Evolutionary conservation across 345 rosid genomes (phyloP), one percentile per base, ranked within the genome.

Genomic region (Draba incana): DNA sequence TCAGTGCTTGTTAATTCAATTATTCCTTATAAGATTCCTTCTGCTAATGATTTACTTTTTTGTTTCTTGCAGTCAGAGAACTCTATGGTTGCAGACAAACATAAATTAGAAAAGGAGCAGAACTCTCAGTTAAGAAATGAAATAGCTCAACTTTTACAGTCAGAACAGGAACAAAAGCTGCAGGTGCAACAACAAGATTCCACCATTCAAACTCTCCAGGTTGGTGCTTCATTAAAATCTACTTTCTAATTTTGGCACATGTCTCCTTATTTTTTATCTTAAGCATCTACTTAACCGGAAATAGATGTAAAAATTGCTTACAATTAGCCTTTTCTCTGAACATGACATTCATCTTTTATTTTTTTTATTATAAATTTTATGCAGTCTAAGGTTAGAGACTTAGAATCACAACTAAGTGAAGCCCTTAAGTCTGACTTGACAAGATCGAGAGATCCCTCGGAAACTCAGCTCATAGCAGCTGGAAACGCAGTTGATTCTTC

Each of bases 191-290:
- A 90, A 74, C 79, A 56, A 69, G 95, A 88, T 84, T 84, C 91
- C 10, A 81, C 85, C 58, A 81, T 90, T 81, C 86, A 90, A 81
- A 76, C 82, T 71, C 78, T 94, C 77, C 92, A 90, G 89, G 99
- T 94, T 76, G 10, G 81, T 78, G 10, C 41, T 45, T 20, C 15
- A 42, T 38, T 30, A 24, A 23, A 31, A 51, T 70, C 14, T 45
- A 60, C 56, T 47, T 42, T 74, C 38, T 57, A 39, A 43, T 51
- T 56, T 38, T 15, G 51, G 59, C 11, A 28, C 66, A 49, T 55
- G 50, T 27, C 14, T 54, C 46, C 13, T 23, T 20, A 15, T 4
- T 43, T n/a, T 44, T 62, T 43, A 33, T 31, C 57, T 38, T 47
- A 39, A 41, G 49, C 71, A 57, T 57, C 60, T 25, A 51, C 5